Base-by-base conservation (phyloP, 2,329 filamentous ascomycete species). In the Curvularia lunata region DNA sequence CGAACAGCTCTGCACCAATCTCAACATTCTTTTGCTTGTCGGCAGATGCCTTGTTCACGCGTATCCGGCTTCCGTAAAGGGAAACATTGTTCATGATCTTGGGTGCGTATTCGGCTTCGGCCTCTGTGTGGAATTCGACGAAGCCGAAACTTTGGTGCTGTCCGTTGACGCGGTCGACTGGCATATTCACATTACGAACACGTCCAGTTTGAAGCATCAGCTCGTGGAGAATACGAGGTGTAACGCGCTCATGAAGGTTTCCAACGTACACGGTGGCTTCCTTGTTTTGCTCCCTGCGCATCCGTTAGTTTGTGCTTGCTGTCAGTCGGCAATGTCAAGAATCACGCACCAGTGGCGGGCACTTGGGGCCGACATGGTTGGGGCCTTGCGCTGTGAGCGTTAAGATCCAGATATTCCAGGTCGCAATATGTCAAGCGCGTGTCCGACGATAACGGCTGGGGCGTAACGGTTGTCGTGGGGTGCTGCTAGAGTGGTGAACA, bases 81-180 rank as follows among this genome's bases (percentile, higher is more conserved):
- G 93, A 89, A 66, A 98, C 89, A 75, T 94, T 91, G 80, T 98
- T 98, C 90, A 98, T 96, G 67, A 97, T 91, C 74, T 94, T 90
- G 68, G 92, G 91, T 21, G 95, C 94, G 81, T 99, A 99, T 76
- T 98, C 95, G 70, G 95, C 95, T 78, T 97, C 95, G 72, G 92
- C 88, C 75, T 97, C 92, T 67, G 90, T 93, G 74, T 92, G 94
- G 78, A 97, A 99, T 79, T 99, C 95, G 78, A 99, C 95, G 79
- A 99, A 99, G 70, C 95, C 95, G 83, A 97, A 99, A 69, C 95
- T 95, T 80, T 98, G 95, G 78, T 99, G 95, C 56, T 89, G 90
- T 75, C 97, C 92, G 46, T 95, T 97, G 68, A 99, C 95, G 77
- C 95, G 91, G 79, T 99, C 95, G 83, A 97, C 97, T 54, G 95